A percentile compares a stretch with the other conserved stretches of the same genome.
Evolutionary conservation across 129 eudicot species (phyloP).

Genomic region (Flaveria robusta): DNA sequence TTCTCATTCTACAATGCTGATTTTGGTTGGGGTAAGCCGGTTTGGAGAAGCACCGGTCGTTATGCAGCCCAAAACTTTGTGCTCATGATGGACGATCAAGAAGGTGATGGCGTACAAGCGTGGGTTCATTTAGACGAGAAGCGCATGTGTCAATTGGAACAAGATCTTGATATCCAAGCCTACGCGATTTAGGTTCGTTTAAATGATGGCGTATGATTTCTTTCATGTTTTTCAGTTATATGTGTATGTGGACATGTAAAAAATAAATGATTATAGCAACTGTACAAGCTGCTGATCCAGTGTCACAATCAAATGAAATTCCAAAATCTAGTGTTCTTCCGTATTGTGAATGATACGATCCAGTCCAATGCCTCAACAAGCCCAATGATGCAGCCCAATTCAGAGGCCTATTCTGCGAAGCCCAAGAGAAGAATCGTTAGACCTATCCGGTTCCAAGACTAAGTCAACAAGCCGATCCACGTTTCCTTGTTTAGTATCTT

Average conservation of each 20-base stretch:
- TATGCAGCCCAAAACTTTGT: conserved; percentile 16
- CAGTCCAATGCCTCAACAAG: no score
- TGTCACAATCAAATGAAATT: no score
- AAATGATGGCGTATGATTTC: background rate
- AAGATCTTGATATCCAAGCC: conserved; percentile 22
- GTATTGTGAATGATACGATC: no score
- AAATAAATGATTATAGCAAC: background rate
- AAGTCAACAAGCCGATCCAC: no score
- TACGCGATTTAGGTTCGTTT: background rate
- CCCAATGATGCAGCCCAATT: no score
- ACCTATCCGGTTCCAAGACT: no score
- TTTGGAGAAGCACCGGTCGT: conserved; percentile 22
- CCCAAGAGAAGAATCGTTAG: no score
- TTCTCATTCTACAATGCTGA: conserved; percentile 28
- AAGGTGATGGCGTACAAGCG: conserved; percentile 32
- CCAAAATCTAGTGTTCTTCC: no score
- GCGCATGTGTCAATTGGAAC: conserved; percentile 14
- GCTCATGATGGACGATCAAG: conserved; percentile 25
- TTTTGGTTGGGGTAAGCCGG: conserved; percentile 39
- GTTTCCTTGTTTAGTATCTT: no score
- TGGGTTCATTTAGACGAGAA: conserved; percentile 33
- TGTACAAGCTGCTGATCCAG: no score
- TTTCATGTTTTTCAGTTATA: background rate
- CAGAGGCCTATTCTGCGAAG: no score
- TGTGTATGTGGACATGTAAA: background rate